These are phyloP conservation scores for Citrullus colocynthis DNA, from an alignment of 306 rosid genomes.

Conservation along the genomic window DNA sequence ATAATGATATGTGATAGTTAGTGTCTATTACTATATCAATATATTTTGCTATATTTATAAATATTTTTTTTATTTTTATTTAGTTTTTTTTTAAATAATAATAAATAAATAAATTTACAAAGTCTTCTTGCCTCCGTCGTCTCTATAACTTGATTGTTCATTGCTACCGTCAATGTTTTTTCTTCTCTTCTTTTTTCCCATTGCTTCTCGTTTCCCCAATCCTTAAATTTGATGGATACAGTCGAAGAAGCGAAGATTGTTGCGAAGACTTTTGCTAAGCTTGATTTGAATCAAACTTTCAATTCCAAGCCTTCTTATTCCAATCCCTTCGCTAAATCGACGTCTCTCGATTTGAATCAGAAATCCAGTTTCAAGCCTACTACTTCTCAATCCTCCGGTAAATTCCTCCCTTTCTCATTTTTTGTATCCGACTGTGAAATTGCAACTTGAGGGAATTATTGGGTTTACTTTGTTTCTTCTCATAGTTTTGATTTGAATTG, in stretches of 20 bases:
- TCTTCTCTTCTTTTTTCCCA: neutral
- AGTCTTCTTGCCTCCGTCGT: neutral
- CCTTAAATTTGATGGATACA: conserved; percentile 39
- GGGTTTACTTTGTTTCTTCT: neutral
- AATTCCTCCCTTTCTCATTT: neutral
- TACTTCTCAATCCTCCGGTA: neutral
- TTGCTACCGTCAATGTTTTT: neutral
- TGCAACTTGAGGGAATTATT: neutral
- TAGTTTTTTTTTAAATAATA: too few relatives aligned
- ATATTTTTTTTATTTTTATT: too few relatives aligned
- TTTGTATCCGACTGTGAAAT: neutral
- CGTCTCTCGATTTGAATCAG: neutral
- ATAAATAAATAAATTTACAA: too few relatives aligned
- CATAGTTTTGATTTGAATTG: neutral
- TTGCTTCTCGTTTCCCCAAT: neutral
- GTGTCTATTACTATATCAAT: too few relatives aligned
- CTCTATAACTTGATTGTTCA: neutral
- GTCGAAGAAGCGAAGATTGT: conserved; percentile 23
- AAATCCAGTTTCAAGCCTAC: neutral
- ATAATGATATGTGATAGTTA: too few relatives aligned
- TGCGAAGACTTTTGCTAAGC: conserved; percentile 27
- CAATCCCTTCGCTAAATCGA: conserved; percentile 27
- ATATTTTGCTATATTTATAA: too few relatives aligned
- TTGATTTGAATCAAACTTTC: conserved; percentile 40
- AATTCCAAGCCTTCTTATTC: conserved; percentile 19